Evolutionary conservation across 768 basidiomycete species (phyloP), one percentile per base, ranked within the genome.

Genomic region (Pisolithus albus): DNA sequence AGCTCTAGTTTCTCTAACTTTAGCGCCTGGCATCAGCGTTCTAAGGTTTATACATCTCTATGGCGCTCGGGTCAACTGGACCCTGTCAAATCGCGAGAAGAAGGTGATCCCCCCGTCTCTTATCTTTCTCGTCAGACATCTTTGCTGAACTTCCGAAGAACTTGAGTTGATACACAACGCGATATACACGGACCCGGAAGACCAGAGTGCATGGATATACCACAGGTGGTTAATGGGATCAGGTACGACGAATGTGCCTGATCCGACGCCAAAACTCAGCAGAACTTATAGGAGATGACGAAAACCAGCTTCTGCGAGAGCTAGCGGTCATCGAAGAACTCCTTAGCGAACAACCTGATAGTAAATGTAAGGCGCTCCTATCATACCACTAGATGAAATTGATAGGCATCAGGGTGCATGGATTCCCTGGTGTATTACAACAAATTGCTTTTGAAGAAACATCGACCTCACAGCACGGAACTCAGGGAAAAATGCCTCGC

Each of bases 141-240:
- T 32, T 10, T 30, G 18, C 58, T 48, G 56, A 18, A 23, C 11
- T 18, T 18, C 18, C 38, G 26, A 47, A 99, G 96, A 99, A 64
- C 92, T 95, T 63, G 91, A 93, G 38, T 75, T 98, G 7, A 84
- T 97, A 13, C 79, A 83, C 59, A 92, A 95, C 61, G 96, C 95
- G 1, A 81, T 98, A 72, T 99, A 93, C 69, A 96, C 94, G 0
- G 94, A 97, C 61, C 96, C 96, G 4, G 82, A 83, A 42, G 95
- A 98, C 66, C 95, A 98, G 66, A 92, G 91, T 54, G 92, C 90
- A 1, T 99, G 96, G 96, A 82, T 99, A 52, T 99, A 98, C 66
- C 96, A 98, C 62, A 82, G 93, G n/a, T 98, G 95, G 93, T 76
- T 99, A 2, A 79, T 97, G 48, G 92, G 91, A 7, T 68, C 79